Conservation (phyloP, 352 stramenopile genomes). For the Pythium rishiriense region DNA sequence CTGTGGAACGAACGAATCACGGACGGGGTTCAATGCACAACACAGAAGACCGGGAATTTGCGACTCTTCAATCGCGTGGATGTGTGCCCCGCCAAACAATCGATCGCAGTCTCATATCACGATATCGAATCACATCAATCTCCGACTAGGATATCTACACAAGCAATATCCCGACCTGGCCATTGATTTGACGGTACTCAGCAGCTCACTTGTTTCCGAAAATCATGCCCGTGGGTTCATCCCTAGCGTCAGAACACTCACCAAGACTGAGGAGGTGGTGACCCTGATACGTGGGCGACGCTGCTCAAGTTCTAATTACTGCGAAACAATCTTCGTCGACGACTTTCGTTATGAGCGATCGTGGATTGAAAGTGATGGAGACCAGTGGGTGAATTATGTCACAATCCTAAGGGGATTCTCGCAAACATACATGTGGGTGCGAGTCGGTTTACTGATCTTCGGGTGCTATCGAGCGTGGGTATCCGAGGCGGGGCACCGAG, state of each 20-base stretch:
- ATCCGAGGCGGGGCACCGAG: conserved; percentile 18
- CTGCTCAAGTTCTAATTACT: neutral
- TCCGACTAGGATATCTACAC: too few relatives aligned
- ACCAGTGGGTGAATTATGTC: conserved; percentile 33
- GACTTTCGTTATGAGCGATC: conserved; percentile 55
- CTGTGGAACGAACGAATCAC: too few relatives aligned
- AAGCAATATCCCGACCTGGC: conserved; percentile 14
- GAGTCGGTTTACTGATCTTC: conserved; percentile 26
- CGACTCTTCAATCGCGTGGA: too few relatives aligned
- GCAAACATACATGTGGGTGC: conserved; percentile 55
- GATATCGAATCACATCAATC: too few relatives aligned
- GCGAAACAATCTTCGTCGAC: conserved; percentile 25
- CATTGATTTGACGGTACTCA: conserved; percentile 21
- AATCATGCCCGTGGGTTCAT: conserved; percentile 1
- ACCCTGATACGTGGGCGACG: conserved; percentile 15
- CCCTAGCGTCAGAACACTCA: conserved; percentile 1
- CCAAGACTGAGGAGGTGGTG: conserved; percentile 7
- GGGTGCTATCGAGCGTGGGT: conserved; percentile 31
- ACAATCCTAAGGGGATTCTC: conserved; percentile 31
- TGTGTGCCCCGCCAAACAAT: too few relatives aligned
- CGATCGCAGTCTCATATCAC: too few relatives aligned
- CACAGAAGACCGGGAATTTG: too few relatives aligned
- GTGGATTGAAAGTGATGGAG: conserved; percentile 35
- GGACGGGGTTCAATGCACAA: too few relatives aligned
- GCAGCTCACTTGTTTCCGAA: neutral